phyloP scores from a whole-genome alignment of 75 land plant species.

The Gnetum montanum region DNA sequence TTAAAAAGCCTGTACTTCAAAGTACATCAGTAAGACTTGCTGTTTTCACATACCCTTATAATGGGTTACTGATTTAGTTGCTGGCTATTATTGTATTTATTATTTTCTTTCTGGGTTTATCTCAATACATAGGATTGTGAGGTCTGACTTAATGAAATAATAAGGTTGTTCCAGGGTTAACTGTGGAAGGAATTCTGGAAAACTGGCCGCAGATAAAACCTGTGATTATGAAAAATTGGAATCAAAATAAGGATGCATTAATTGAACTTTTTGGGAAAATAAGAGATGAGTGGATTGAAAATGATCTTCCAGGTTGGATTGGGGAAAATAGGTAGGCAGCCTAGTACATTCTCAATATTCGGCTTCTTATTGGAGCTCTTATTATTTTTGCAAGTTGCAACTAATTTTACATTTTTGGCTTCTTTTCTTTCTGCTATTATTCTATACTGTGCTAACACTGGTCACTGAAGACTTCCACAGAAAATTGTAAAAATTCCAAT shows the following conservation, averaged over 20 bases:
- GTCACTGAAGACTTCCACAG: too few relatives aligned
- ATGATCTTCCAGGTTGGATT: conserved; percentile 79
- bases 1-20: conserved; percentile 37
- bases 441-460: background rate
- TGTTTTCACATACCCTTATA: conserved; percentile 5
- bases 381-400: too few relatives aligned
- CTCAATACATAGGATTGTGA: too few relatives aligned
- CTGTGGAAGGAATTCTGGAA: conserved; percentile 67
- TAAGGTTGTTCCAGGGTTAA: conserved; percentile 77
- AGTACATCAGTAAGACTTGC: conserved; percentile 65
- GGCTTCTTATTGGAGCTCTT: too few relatives aligned
- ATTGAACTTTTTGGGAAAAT: conserved; percentile 90
- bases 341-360: too few relatives aligned
- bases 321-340: conserved; percentile 74
- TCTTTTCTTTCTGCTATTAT: background rate
- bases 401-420: background rate
- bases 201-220: conserved; percentile 76
- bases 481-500: too few relatives aligned
- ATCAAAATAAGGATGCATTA: conserved; percentile 53
- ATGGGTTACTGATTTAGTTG: background rate
- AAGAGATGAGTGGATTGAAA: conserved; percentile 91
- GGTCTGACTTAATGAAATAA: too few relatives aligned
- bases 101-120: too few relatives aligned
- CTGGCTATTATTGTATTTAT: background rate
- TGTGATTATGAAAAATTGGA: conserved; percentile 82